These are phyloP conservation scores for Cardiospermum halicacabum DNA, from an alignment of 345 rosid species.

Conservation along the genomic window DNA sequence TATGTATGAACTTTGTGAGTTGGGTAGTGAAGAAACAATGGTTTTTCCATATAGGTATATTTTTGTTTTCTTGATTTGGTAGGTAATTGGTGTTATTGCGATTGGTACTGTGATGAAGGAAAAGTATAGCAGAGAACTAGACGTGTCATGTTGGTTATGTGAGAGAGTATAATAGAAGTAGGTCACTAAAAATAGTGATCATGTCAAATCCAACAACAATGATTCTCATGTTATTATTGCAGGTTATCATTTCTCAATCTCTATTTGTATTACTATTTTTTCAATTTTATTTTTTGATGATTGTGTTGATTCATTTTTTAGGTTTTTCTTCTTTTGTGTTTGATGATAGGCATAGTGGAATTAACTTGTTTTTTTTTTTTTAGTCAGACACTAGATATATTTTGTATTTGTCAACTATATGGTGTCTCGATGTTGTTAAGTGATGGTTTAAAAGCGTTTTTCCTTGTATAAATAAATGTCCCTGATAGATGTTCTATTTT, in stretches of 20 bases:
- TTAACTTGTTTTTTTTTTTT: not conserved
- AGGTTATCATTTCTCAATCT: constrained; percentile 32
- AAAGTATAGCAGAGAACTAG: constrained; percentile 49
- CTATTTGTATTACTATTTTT: not conserved
- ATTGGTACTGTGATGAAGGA: constrained; percentile 20
- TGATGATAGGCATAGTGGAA: not conserved
- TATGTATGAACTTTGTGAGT: not conserved
- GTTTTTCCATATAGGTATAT: constrained; percentile 8
- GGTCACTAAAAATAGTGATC: constrained; percentile 28
- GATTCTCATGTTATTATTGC: constrained; percentile 93
- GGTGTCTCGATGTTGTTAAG: not conserved
- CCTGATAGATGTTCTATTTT: not conserved
- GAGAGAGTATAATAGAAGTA: constrained; percentile 64
- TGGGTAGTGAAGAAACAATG: not conserved
- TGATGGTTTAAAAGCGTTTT: not conserved
- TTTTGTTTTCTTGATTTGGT: not conserved
- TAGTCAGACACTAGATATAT: not conserved
- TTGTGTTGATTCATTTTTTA: constrained; percentile 1
- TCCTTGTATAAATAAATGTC: not conserved
- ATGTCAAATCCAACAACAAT: constrained; percentile 68
- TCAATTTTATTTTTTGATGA: not conserved
- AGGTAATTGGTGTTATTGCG: constrained; percentile 3
- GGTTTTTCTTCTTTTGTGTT: not conserved
- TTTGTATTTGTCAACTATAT: not conserved
- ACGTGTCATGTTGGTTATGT: constrained; percentile 74